A percentile compares a stretch with the other conserved stretches of the same genome.
Conservation (phyloP, 2,329 filamentous ascomycete species). For the Penicillium sp. region DNA sequence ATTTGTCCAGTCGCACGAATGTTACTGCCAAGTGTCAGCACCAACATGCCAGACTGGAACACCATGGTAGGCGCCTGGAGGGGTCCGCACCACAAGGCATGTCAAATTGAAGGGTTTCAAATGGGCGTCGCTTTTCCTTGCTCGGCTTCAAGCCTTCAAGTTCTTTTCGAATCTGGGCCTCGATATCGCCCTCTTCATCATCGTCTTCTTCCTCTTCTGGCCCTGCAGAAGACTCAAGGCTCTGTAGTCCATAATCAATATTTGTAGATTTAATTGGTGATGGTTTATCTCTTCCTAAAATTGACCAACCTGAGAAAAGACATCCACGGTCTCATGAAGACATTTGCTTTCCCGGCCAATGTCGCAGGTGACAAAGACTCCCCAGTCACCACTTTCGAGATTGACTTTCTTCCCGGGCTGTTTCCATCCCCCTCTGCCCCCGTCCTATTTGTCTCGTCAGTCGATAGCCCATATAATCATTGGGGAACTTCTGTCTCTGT, state of each 20-base stretch:
- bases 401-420: conserved; percentile 26
- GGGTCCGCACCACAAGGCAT: conserved; percentile 43
- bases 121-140: conserved; percentile 44
- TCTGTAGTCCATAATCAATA: conserved; percentile 5
- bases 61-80: conserved; percentile 2
- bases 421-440: conserved; percentile 15
- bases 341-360: conserved; percentile 57
- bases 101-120: conserved; percentile 50
- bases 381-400: conserved; percentile 50
- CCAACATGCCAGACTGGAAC: no score
- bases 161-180: conserved; percentile 56
- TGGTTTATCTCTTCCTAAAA: not conserved
- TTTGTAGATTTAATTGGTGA: not conserved
- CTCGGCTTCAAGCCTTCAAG: conserved; percentile 49
- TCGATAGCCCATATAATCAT: no score
- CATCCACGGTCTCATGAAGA: conserved; percentile 51
- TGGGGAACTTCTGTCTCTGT: no score
- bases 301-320: conserved; percentile 51
- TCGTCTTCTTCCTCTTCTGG: conserved; percentile 20
- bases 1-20: conserved; percentile 53
- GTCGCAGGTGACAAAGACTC: conserved; percentile 59
- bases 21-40: conserved; percentile 42
- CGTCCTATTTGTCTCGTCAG: conserved; percentile 19
- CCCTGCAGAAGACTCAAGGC: conserved; percentile 8
- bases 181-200: conserved; percentile 48